Evolutionary conservation across 208 protist genomes (phyloP), one percentile per base, ranked within the genome.

Genomic region (Leptomonas pyrrhocoris): DNA sequence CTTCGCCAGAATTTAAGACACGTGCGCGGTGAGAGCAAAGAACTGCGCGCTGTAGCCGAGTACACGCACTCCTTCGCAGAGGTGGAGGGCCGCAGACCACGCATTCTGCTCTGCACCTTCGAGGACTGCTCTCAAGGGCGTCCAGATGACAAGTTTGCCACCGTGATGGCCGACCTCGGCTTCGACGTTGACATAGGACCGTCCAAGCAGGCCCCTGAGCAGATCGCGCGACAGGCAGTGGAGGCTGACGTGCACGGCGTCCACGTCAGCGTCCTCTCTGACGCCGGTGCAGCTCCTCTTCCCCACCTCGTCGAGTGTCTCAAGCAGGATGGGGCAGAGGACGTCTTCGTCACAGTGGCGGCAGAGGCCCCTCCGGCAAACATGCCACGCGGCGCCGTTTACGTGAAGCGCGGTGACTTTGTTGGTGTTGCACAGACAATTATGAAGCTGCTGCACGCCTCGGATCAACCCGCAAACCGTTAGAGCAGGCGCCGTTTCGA

Each of bases 31-130:
- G 23, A 34, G 18, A 49, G 13, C 12, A 23, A 34, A 2, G 12
- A 61, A 2, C 56, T 49, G n/a, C 40, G 28, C 30, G 16, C 40
- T 1, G 38, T 61, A 3, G 40, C 56, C n/a, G 4, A 34, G 38
- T 61, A 49, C 56, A 49, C 56, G 15, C 56, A 49, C 56, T 6
- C 56, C 40, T 61, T 59, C 40, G 28, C 56, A 1, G 56, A 30
- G 34, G 25, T 49, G 23, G 56, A 61, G 18, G 56, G 56, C 3
- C 34, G 56, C 23, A 15, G 56, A 25, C 40, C 56, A 13, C 56
- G 56, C 56, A 61, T 49, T 61, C 40, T 61, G 9, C 40, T 61
- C 13, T 61, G 56, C n/a, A 49, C 56, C 19, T 49, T 49, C 56
- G 56, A 49, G 13, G 38, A 49, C 56, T 42, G 56, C 23, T 2